Percentiles rank a stretch among this genome's conserved stretches.
phyloP scores from a whole-genome alignment of 2,329 filamentous ascomycete genomes.

The Sporothrix luriei region DNA sequence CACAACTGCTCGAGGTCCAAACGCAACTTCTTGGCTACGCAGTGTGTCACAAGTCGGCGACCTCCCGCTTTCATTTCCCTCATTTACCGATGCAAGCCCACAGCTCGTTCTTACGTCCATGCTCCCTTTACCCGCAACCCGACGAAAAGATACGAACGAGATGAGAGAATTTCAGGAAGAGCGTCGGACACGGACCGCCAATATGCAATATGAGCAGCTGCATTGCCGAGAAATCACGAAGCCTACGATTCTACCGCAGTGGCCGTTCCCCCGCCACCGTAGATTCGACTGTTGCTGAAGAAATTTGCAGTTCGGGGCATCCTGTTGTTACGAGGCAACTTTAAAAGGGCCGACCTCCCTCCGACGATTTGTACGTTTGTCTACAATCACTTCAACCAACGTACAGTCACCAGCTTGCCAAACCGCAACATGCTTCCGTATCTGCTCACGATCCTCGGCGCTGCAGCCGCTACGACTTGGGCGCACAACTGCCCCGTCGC shows the following conservation, averaged over 20 bases:
- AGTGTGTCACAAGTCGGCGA: no score
- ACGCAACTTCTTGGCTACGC: no score
- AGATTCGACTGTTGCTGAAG: no score
- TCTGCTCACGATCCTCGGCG: slow-evolving; percentile 9
- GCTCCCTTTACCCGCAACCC: neutral
- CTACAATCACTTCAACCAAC: neutral
- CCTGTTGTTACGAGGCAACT: no score
- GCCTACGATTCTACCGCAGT: no score
- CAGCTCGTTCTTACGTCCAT: neutral
- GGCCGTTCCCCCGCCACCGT: no score
- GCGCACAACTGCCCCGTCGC: slow-evolving; percentile 27
- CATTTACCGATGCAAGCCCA: neutral
- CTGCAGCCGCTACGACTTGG: neutral
- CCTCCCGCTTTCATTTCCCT: neutral
- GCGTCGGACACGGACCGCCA: slow-evolving; percentile 1
- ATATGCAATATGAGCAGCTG: slow-evolving; percentile 11
- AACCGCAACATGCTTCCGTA: neutral
- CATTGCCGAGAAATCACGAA: neutral
- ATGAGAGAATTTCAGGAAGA: neutral
- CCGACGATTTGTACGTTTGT: no score
- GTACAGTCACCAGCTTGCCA: no score
- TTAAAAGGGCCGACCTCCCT: no score
- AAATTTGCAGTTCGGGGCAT: no score
- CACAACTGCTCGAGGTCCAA: no score
- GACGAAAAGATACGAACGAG: neutral